Base-by-base conservation (phyloP, 2,329 filamentous ascomycete species). In the Exophiala sp. region DNA sequence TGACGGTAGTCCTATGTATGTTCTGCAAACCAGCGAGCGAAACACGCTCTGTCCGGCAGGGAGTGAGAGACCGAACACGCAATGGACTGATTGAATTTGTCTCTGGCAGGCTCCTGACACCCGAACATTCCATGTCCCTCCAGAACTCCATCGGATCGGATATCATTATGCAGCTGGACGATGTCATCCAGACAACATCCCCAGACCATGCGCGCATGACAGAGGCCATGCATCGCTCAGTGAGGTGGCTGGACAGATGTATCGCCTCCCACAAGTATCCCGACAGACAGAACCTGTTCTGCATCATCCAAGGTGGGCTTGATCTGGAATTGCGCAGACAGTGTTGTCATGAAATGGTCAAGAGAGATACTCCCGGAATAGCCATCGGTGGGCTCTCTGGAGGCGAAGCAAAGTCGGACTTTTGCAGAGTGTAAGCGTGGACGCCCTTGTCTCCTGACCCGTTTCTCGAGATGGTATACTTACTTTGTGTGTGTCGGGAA, bases 131-230 rank as follows among this genome's bases (percentile, higher is more conserved):
- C 0, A 96, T 98, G 62, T 85, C 83, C 9, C 77, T 98, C 2
- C 93, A 98, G 67, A 97, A 98, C 69, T 91, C 85, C 47, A 98
- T 98, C 63, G 93, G 93, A 57, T 95, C 88, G 57, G 93, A 98
- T 70, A 97, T 98, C 61, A 96, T 97, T 59, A 98, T 98, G 94
- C 94, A 98, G 70, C 82, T 98, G 2, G 93, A 98, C 73, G 94
- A 98, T 68, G 94, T 98, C 11, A 85, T 98, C 44, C 91, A 89
- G 23, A 97, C 93, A 0, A 98, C 93, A 0, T 96, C 89, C 0
- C 91, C 91, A 0, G 93, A 98, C 68, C 75, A 80, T 48, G 83
- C 75, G 16, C 84, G 94, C 46, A 97, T 98, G 81, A 81, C 84
- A 55, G 88, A 95, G 68, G 93, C 93, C 43, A 97, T 96, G 90